Percentiles rank a stretch among this genome's conserved stretches.
These are phyloP conservation scores for Limtongia smithiae DNA, from an alignment of 805 yeast genomes.

Conservation along the genomic window DNA sequence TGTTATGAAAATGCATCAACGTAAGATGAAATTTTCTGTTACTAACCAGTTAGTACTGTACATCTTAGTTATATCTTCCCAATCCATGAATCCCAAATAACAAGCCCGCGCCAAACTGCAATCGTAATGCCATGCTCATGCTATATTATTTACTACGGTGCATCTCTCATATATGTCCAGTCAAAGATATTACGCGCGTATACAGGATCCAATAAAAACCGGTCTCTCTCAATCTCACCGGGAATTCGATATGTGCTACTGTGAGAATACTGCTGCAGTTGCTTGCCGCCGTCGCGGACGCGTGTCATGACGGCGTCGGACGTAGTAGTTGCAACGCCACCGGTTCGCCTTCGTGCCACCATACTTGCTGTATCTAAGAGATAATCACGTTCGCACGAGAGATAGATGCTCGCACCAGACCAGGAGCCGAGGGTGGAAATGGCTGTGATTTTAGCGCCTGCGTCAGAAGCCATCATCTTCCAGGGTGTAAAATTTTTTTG, in stretches of 20 bases:
- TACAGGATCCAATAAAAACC: constrained; percentile 9
- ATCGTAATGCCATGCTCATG: too few species aligned
- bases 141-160: too few species aligned
- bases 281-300: constrained; percentile 1
- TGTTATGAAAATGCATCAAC: too few species aligned
- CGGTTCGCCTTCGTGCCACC: too few species aligned
- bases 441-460: neutral
- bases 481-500: constrained; percentile 2
- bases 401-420: constrained; percentile 26
- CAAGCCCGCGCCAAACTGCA: too few species aligned
- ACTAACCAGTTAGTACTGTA: too few species aligned
- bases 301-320: neutral
- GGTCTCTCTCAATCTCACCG: constrained; percentile 25
- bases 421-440: constrained; percentile 23
- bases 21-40: too few species aligned
- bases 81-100: too few species aligned
- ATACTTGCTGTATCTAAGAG: neutral
- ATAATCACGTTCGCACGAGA: constrained; percentile 18
- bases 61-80: too few species aligned
- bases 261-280: neutral
- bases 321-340: neutral
- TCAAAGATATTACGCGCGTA: constrained; percentile 16
- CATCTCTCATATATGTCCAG: constrained; percentile 16
- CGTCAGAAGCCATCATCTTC: neutral
- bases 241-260: constrained; percentile 12